Evolutionary conservation across 306 rosid species (phyloP).

Genomic region (Nissolia schottii): DNA sequence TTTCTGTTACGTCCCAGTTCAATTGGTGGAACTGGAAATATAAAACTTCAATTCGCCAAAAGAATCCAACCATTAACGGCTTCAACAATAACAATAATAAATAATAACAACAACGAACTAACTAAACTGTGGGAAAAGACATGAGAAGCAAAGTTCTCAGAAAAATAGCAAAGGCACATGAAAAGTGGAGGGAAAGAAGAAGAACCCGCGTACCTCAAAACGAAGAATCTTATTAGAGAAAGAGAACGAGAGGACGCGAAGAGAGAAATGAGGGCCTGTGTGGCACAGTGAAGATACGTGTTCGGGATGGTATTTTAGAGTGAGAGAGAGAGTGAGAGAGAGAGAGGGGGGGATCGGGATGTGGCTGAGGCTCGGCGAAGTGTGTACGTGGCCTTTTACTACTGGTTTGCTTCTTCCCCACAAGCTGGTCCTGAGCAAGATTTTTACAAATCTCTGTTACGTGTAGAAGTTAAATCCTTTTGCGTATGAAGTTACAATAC

Average conservation of each 20-base stretch:
- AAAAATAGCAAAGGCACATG: background rate
- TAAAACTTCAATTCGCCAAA: background rate
- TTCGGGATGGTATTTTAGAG: background rate
- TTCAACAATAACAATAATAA: background rate
- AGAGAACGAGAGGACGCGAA: background rate
- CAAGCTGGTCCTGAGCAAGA: background rate
- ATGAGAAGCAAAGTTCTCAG: background rate
- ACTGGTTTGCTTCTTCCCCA: slow-evolving; percentile 22
- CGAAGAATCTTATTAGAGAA: background rate
- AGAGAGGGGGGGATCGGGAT: too few relatives aligned
- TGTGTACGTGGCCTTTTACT: slow-evolving; percentile 42
- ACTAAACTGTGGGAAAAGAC: background rate
- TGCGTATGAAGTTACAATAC: background rate
- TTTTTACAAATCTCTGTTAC: background rate
- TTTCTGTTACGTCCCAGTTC: background rate
- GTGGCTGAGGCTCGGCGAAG: slow-evolving; percentile 56
- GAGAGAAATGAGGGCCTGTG: slow-evolving; percentile 2
- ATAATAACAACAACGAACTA: background rate
- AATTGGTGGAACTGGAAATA: background rate
- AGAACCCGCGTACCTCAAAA: slow-evolving; percentile 35
- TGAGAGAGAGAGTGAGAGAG: background rate
- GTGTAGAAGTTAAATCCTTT: background rate
- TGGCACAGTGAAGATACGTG: background rate
- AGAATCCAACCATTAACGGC: background rate
- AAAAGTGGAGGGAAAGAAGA: background rate